Conservation (phyloP, 202 grass and related monocot genomes). For the Setaria viridis region DNA sequence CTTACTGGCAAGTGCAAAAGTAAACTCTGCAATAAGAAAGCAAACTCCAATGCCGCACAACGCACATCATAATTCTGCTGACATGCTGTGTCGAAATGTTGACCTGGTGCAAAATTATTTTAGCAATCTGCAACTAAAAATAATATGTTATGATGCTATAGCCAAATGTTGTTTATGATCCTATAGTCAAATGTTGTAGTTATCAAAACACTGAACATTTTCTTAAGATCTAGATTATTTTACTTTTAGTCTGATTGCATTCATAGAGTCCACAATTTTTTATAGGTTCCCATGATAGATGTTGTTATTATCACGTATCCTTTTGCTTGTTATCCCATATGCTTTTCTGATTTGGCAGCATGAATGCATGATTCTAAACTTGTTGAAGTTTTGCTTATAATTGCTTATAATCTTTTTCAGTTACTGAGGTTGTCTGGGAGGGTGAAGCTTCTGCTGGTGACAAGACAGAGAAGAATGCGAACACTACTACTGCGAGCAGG, state of each 20-base stretch:
- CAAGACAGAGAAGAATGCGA: constrained; percentile 59
- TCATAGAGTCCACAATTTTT: neutral
- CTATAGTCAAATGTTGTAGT: constrained; percentile 3
- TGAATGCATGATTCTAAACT: neutral
- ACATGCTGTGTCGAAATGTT: constrained; percentile 18
- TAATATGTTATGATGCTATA: neutral
- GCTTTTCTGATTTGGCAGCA: neutral
- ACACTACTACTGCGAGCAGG: constrained; percentile 49
- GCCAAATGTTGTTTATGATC: neutral
- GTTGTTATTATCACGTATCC: neutral
- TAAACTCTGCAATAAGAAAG: neutral
- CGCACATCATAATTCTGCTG: neutral
- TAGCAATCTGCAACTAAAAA: neutral
- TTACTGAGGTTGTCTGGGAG: constrained; percentile 97
- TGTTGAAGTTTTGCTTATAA: neutral
- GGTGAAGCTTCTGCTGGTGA: constrained; percentile 62
- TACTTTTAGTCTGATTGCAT: constrained; percentile 23
- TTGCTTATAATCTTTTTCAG: constrained; percentile 54
- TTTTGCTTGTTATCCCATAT: constrained; percentile 27
- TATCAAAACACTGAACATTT: neutral
- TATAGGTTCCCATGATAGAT: neutral
- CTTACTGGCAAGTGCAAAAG: neutral
- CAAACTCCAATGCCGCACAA: neutral
- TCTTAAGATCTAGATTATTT: neutral
- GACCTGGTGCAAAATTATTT: neutral